Evolutionary conservation across 2,329 filamentous ascomycete species (phyloP).

Genomic region (Thelonectria discophora): DNA sequence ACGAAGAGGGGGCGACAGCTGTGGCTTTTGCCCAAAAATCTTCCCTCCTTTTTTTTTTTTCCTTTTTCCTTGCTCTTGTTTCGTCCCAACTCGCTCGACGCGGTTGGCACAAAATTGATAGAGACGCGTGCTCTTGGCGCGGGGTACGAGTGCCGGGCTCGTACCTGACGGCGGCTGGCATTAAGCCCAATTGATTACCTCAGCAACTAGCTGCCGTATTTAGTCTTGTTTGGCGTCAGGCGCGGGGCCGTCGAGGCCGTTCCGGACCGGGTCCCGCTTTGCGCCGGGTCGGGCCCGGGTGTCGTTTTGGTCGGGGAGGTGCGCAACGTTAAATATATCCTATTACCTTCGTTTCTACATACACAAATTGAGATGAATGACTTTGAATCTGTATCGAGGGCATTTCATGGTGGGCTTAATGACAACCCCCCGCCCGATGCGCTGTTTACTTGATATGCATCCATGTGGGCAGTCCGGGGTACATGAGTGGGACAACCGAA

Average conservation of each 20-base stretch:
- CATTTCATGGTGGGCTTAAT: neutral
- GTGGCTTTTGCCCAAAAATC: too few species aligned
- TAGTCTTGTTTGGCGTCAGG: constrained; percentile 14
- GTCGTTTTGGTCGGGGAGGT: too few species aligned
- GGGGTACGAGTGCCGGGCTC: constrained; percentile 7
- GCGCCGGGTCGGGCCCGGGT: neutral
- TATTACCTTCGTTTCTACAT: too few species aligned
- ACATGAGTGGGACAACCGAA: neutral
- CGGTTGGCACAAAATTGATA: neutral
- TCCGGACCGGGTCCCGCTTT: constrained; percentile 4
- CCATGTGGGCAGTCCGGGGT: neutral
- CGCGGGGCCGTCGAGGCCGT: constrained; percentile 4
- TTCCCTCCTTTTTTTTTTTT: too few species aligned
- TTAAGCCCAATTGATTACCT: constrained; percentile 1
- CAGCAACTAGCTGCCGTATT: neutral
- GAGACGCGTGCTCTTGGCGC: neutral
- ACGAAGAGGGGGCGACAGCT: too few species aligned
- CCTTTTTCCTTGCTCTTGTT: neutral
- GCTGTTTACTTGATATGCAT: neutral
- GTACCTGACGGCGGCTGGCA: neutral
- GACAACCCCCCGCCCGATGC: neutral
- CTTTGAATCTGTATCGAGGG: neutral
- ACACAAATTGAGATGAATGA: neutral
- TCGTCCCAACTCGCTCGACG: neutral
- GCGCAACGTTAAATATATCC: too few species aligned